A percentile compares a stretch with the other conserved stretches of the same genome.
Evolutionary conservation across 2,329 filamentous ascomycete genomes (phyloP).

Genomic region (Pseudogymnoascus sp.): DNA sequence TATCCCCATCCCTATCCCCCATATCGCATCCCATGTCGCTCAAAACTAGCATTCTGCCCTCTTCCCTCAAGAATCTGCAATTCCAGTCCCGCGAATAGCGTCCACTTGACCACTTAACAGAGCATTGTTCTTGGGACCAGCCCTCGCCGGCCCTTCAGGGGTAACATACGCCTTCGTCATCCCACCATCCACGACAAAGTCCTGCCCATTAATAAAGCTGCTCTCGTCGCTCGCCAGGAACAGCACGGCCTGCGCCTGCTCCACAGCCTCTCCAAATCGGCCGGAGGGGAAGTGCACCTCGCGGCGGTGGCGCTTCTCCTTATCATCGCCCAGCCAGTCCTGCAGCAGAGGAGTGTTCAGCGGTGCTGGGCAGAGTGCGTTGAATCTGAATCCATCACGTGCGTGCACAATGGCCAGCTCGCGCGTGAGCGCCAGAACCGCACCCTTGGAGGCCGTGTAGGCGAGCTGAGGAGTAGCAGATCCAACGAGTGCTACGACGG

Average conservation of each 20-base stretch:
- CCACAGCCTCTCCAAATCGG: constrained; percentile 68
- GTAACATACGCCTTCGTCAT: constrained; percentile 89
- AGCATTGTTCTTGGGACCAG: constrained; percentile 44
- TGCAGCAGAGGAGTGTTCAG: constrained; percentile 69
- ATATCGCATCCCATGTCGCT: not conserved
- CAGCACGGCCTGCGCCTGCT: constrained; percentile 67
- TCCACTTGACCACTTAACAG: constrained; percentile 28
- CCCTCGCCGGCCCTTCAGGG: constrained; percentile 49
- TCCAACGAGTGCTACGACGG: constrained; percentile 64
- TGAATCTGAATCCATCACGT: constrained; percentile 66
- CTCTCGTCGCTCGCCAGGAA: constrained; percentile 70
- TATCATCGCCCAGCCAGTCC: constrained; percentile 68
- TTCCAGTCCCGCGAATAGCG: constrained; percentile 20
- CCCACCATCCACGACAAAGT: constrained; percentile 92
- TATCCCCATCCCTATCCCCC: not conserved
- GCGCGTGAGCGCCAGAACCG: constrained; percentile 65
- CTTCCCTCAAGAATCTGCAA: not conserved
- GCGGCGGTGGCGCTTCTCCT: constrained; percentile 59
- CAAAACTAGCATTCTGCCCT: not conserved
- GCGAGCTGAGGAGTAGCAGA: constrained; percentile 65
- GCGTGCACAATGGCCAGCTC: constrained; percentile 70
- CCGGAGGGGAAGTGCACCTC: constrained; percentile 71
- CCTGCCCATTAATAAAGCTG: constrained; percentile 66
- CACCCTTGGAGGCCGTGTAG: constrained; percentile 70
- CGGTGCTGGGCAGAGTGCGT: constrained; percentile 65